phyloP scores from a whole-genome alignment of 106 monocot genomes.

The Acorus gramineus region DNA sequence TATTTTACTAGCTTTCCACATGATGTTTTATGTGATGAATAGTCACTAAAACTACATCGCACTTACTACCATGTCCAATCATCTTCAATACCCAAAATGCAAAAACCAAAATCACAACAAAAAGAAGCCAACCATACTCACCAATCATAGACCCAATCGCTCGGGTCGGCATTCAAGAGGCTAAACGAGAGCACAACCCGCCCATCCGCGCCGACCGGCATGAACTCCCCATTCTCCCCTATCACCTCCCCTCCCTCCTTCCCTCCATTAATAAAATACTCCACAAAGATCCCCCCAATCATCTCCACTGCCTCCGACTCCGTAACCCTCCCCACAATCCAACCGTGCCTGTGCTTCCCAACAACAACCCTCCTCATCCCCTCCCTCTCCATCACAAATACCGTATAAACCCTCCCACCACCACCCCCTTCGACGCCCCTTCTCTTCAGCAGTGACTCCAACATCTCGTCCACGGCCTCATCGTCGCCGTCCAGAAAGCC shows the following conservation, averaged over 20 bases:
- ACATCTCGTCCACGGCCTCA: conserved; percentile 47
- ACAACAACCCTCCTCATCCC: conserved; percentile 40
- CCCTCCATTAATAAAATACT: conserved; percentile 59
- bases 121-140: conserved; percentile 12
- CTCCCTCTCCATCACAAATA: conserved; percentile 26
- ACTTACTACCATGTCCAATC: background rate
- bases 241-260: conserved; percentile 10
- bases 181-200: conserved; percentile 70
- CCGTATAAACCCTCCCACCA: conserved; percentile 51
- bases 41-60: too few species aligned
- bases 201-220: conserved; percentile 94
- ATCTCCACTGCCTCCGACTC: conserved; percentile 22
- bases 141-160: conserved; percentile 90
- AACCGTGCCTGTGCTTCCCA: conserved; percentile 88
- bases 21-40: too few species aligned
- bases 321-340: conserved; percentile 46
- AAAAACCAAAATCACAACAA: background rate
- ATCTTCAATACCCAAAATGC: background rate
- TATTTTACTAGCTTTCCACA: too few species aligned
- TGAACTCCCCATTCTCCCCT: conserved; percentile 41
- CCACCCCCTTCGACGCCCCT: conserved; percentile 1
- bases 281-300: conserved; percentile 47
- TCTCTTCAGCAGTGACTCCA: conserved; percentile 19
- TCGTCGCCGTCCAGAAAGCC: conserved; percentile 22
- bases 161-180: conserved; percentile 80